phyloP scores from a whole-genome alignment of 345 rosid species.

The Brassica juncea region DNA sequence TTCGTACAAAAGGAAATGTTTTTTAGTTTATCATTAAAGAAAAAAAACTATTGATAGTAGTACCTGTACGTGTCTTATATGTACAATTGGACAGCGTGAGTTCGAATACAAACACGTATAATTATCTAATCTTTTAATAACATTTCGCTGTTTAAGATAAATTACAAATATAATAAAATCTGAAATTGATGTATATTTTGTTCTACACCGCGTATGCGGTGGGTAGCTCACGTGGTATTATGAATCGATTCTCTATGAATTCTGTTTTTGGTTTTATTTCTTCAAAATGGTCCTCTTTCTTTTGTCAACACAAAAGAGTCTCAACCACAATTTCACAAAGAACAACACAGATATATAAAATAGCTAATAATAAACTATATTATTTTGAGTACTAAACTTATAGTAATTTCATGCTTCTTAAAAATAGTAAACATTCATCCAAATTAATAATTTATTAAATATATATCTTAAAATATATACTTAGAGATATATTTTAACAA shows the following conservation, averaged over 20 bases:
- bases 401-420: not conserved
- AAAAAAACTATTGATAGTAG: not conserved
- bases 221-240: not conserved
- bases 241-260: not conserved
- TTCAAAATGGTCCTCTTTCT: not conserved
- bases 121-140: not conserved
- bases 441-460: too few species aligned
- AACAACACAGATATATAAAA: not conserved
- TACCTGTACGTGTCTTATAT: not conserved
- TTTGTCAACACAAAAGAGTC: not conserved
- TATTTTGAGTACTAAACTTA: not conserved
- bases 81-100: not conserved
- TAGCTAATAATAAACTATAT: not conserved
- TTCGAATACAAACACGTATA: not conserved
- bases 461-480: too few species aligned
- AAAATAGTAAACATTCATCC: too few species aligned
- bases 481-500: not conserved
- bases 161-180: not conserved
- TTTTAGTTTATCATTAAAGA: not conserved
- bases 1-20: not conserved
- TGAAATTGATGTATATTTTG: slow-evolving; percentile 14
- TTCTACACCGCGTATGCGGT: slow-evolving; percentile 18
- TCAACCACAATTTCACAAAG: not conserved
- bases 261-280: not conserved
- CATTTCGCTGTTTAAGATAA: not conserved